Percentiles rank a stretch among this genome's conserved stretches.
Conservation (phyloP, 1,284 basidiomycete genomes). For the Leccinum fuscescens region DNA sequence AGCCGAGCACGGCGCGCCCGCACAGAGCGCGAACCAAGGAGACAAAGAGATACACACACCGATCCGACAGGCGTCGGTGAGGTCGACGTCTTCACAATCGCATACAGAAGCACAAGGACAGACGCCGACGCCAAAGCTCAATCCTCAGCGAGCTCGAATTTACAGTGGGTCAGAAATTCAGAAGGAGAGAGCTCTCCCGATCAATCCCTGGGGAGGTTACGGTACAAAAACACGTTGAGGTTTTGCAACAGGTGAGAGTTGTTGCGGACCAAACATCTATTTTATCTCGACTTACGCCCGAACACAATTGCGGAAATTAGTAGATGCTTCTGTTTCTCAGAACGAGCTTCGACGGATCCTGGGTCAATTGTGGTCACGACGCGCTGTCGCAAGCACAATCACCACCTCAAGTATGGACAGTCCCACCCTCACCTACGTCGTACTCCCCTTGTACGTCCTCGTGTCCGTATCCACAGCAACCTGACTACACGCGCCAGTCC, state of each 20-base stretch:
- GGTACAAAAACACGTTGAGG: conserved; percentile 62
- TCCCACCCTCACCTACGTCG: background rate
- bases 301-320: conserved; percentile 67
- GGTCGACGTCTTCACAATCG: background rate
- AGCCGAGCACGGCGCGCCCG: conserved; percentile 1
- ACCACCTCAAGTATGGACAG: conserved; percentile 34
- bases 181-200: conserved; percentile 65
- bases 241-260: conserved; percentile 68
- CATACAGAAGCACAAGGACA: background rate
- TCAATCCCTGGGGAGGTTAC: conserved; percentile 64
- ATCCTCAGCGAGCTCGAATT: conserved; percentile 78
- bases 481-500: too few relatives aligned
- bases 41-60: background rate
- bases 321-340: conserved; percentile 79
- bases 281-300: conserved; percentile 9
- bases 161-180: conserved; percentile 72
- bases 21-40: background rate
- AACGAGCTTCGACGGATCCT: conserved; percentile 81
- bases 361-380: conserved; percentile 66
- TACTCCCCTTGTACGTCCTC: too few relatives aligned
- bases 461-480: too few relatives aligned
- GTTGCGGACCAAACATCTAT: background rate
- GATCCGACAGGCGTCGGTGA: background rate
- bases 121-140: conserved; percentile 47
- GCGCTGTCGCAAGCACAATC: conserved; percentile 38